Evolutionary conservation across 352 stramenopile species (phyloP).

Genomic region (Pythium insidiosum): DNA sequence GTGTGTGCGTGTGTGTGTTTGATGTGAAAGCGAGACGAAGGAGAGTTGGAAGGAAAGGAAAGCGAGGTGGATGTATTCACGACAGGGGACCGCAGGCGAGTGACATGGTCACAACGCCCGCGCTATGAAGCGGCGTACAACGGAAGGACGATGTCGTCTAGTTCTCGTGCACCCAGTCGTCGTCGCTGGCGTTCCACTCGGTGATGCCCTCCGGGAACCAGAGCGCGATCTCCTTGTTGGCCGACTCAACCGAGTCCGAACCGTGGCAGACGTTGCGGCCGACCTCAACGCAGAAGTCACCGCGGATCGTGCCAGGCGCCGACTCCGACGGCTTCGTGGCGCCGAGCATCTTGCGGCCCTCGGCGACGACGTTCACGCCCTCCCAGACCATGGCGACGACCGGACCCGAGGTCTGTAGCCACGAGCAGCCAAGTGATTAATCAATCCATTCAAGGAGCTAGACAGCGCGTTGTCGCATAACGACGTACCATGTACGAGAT

Average conservation of each 20-base stretch:
- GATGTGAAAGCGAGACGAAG: too few species aligned
- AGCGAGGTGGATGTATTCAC: neutral
- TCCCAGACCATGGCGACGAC: slow-evolving; percentile 94
- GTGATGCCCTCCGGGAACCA: slow-evolving; percentile 96
- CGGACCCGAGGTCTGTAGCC: slow-evolving; percentile 70
- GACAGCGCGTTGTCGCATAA: too few species aligned
- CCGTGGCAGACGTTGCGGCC: slow-evolving; percentile 96
- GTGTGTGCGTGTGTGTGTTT: too few species aligned
- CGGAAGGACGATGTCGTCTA: too few species aligned
- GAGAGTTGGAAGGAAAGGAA: too few species aligned
- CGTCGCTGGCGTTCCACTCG: slow-evolving; percentile 87
- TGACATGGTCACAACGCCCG: too few species aligned
- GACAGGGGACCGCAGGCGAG: slow-evolving; percentile 7
- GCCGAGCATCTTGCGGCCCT: slow-evolving; percentile 95
- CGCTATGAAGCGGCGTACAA: too few species aligned
- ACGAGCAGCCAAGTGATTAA: neutral
- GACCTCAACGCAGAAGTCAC: slow-evolving; percentile 94
- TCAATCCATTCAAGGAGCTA: neutral
- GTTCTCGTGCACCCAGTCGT: slow-evolving; percentile 96
- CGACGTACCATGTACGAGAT: slow-evolving; percentile 92
- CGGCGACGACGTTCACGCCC: slow-evolving; percentile 89
- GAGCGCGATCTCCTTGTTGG: slow-evolving; percentile 96
- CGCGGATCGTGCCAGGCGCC: slow-evolving; percentile 95
- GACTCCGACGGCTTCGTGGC: slow-evolving; percentile 95
- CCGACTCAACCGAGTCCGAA: slow-evolving; percentile 96